Evolutionary conservation across 495 filamentous ascomycete genomes (phyloP).

Genomic region (Penicillium coffeae): DNA sequence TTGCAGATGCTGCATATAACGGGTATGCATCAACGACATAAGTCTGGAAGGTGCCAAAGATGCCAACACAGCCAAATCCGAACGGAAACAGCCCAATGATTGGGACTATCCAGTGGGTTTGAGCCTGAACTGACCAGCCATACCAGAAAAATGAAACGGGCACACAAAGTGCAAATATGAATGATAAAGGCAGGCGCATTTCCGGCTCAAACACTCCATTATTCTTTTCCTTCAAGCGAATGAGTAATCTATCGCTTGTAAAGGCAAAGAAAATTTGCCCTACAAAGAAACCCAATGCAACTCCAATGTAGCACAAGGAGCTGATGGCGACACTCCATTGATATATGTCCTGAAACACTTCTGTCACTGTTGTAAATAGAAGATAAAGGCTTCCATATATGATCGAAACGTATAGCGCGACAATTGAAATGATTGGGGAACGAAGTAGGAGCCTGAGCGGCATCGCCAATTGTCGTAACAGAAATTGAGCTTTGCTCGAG

Average conservation of each 20-base stretch:
- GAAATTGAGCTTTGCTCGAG: not conserved
- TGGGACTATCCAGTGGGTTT: slow-evolving; percentile 60
- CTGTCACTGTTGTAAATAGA: slow-evolving; percentile 55
- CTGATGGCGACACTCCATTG: slow-evolving; percentile 35
- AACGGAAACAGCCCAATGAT: slow-evolving; percentile 41
- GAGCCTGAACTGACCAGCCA: slow-evolving; percentile 53
- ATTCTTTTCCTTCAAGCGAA: not conserved
- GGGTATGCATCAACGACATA: slow-evolving; percentile 65
- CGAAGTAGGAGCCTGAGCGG: slow-evolving; percentile 1
- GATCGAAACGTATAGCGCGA: slow-evolving; percentile 49
- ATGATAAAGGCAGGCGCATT: slow-evolving; percentile 16
- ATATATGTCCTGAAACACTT: slow-evolving; percentile 40
- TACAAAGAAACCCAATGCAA: not conserved
- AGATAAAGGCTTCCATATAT: slow-evolving; percentile 59
- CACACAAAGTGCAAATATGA: slow-evolving; percentile 37
- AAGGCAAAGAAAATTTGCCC: not conserved
- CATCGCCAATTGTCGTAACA: not conserved
- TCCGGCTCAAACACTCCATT: slow-evolving; percentile 18
- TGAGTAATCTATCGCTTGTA: not conserved
- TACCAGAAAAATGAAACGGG: slow-evolving; percentile 66
- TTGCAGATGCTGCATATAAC: slow-evolving; percentile 50
- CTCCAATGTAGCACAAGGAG: slow-evolving; percentile 2
- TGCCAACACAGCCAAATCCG: slow-evolving; percentile 9
- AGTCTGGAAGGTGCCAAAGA: slow-evolving; percentile 8
- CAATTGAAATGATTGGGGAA: slow-evolving; percentile 53